A percentile compares a stretch with the other conserved stretches of the same genome.
These are phyloP conservation scores for Lagenidium sp. DNA, from an alignment of 352 stramenopile genomes.

Conservation along the genomic window DNA sequence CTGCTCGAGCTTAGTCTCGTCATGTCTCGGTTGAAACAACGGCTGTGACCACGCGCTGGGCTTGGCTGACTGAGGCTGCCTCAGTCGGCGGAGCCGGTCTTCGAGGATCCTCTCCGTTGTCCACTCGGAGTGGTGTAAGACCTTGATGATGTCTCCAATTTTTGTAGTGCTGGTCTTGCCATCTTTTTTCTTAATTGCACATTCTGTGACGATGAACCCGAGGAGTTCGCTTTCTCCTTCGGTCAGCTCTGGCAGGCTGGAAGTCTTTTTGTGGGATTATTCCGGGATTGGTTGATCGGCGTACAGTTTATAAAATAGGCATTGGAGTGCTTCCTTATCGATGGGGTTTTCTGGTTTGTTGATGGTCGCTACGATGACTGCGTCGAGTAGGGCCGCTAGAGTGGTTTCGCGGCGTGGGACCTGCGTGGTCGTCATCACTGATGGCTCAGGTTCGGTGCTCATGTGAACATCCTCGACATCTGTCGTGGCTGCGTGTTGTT, in stretches of 20 bases:
- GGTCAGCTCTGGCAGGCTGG: background rate
- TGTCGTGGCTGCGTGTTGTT: no score
- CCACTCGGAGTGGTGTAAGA: background rate
- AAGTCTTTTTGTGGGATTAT: background rate
- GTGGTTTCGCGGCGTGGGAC: no score
- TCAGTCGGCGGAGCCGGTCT: background rate
- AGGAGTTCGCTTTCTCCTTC: background rate
- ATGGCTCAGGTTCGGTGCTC: no score
- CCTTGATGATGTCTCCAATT: background rate
- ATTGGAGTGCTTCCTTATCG: background rate
- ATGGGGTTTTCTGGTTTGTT: no score
- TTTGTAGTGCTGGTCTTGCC: background rate
- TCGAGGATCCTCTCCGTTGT: background rate
- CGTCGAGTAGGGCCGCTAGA: no score
- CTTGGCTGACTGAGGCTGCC: constrained; percentile 1
- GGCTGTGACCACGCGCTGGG: background rate
- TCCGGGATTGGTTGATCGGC: background rate
- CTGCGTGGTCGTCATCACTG: no score
- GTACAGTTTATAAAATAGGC: background rate
- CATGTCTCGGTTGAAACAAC: background rate
- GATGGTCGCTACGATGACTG: no score
- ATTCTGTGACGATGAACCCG: background rate
- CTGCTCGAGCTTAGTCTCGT: background rate
- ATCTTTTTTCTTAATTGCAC: background rate
- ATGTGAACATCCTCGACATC: no score